These are phyloP conservation scores for Schrenkiella parvula DNA, from an alignment of 345 rosid species.

Conservation along the genomic window DNA sequence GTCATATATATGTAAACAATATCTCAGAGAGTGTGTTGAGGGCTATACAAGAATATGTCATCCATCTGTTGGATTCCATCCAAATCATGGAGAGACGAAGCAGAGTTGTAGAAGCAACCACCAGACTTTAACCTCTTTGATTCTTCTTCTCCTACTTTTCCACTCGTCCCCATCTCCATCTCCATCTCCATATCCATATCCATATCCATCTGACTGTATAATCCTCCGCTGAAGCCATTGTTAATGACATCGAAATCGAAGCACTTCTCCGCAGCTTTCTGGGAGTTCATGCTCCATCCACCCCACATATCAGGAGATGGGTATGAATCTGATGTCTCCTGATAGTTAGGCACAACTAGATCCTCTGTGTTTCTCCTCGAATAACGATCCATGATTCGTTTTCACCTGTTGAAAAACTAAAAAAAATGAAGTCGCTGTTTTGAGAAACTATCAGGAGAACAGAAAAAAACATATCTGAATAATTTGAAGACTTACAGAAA, in stretches of 20 bases:
- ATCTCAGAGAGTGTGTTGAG: background rate
- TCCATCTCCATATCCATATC: slow-evolving; percentile 10
- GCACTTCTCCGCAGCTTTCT: slow-evolving; percentile 25
- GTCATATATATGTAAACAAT: background rate
- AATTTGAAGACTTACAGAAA: background rate
- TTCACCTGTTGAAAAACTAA: background rate
- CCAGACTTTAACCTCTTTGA: slow-evolving; percentile 12
- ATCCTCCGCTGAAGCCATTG: slow-evolving; percentile 35
- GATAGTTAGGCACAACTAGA: slow-evolving; percentile 33
- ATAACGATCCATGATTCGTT: slow-evolving; percentile 27
- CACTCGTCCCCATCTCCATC: slow-evolving; percentile 3
- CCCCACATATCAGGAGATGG: slow-evolving; percentile 30
- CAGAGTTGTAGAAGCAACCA: background rate
- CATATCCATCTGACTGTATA: slow-evolving; percentile 24
- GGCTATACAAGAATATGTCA: slow-evolving; percentile 71
- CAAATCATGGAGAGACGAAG: slow-evolving; percentile 38
- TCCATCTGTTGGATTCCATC: slow-evolving; percentile 53
- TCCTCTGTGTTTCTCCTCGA: slow-evolving; percentile 23
- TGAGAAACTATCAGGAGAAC: background rate
- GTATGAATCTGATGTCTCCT: slow-evolving; percentile 31
- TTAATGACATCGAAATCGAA: slow-evolving; percentile 33
- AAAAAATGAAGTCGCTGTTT: background rate
- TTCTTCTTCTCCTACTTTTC: slow-evolving; percentile 9
- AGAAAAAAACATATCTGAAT: background rate
- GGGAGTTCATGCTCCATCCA: slow-evolving; percentile 25